A percentile compares a stretch with the other conserved stretches of the same genome.
Evolutionary conservation across 257 asterid species (phyloP).

Genomic region (Marsdenia floribunda): DNA sequence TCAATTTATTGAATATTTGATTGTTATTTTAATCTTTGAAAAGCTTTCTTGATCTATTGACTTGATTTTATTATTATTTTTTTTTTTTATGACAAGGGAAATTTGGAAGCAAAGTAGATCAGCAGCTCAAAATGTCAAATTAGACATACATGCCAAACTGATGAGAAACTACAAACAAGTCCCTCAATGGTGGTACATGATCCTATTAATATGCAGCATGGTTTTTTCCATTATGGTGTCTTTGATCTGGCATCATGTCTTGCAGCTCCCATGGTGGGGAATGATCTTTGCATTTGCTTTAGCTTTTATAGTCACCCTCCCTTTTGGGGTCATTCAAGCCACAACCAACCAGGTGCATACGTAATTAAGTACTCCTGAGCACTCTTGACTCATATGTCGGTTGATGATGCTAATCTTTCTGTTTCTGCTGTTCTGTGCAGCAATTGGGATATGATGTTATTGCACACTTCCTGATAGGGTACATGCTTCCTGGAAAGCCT

Average conservation of each 20-base stretch:
- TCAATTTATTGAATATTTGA: not conserved
- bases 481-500: slow-evolving; percentile 85
- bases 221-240: slow-evolving; percentile 57
- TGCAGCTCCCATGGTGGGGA: slow-evolving; percentile 98
- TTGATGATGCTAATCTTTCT: not conserved
- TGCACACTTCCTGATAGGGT: slow-evolving; percentile 85
- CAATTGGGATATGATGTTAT: slow-evolving; percentile 95
- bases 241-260: slow-evolving; percentile 61
- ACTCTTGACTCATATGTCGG: not conserved
- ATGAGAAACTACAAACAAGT: slow-evolving; percentile 77
- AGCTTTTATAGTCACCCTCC: slow-evolving; percentile 84
- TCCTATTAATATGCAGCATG: slow-evolving; percentile 53
- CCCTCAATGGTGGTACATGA: slow-evolving; percentile 88
- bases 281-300: slow-evolving; percentile 65
- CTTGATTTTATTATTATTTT: no score
- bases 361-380: slow-evolving; percentile 1
- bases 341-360: slow-evolving; percentile 72
- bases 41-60: not conserved
- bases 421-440: slow-evolving; percentile 35
- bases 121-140: slow-evolving; percentile 53
- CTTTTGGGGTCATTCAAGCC: slow-evolving; percentile 92
- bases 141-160: slow-evolving; percentile 66
- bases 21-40: not conserved
- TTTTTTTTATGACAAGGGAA: slow-evolving; percentile 33
- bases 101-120: slow-evolving; percentile 76